These are phyloP conservation scores for Apiospora koreana DNA, from an alignment of 2,329 filamentous ascomycete genomes.

Conservation along the genomic window DNA sequence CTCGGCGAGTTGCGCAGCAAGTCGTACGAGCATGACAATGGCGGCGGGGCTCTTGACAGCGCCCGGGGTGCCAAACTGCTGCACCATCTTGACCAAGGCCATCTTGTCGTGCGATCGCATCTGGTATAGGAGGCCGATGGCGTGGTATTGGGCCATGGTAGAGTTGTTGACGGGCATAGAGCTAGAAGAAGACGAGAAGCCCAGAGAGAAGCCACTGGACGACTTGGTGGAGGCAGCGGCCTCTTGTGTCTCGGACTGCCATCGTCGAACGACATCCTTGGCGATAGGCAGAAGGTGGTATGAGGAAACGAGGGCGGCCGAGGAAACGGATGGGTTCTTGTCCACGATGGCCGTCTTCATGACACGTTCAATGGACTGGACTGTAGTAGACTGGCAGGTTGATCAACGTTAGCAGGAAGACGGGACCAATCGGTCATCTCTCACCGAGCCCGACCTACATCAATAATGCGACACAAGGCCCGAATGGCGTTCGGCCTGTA, in stretches of 20 bases:
- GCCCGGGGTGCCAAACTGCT: constrained; percentile 90
- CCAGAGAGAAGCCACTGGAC: constrained; percentile 84
- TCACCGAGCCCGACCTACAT: constrained; percentile 58
- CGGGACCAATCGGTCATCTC: neutral
- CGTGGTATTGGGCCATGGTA: constrained; percentile 98
- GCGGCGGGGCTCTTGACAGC: constrained; percentile 95
- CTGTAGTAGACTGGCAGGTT: constrained; percentile 73
- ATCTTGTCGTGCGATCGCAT: constrained; percentile 98
- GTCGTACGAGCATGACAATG: constrained; percentile 85
- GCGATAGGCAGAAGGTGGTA: constrained; percentile 97
- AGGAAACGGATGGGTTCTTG: constrained; percentile 96
- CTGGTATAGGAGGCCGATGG: constrained; percentile 94
- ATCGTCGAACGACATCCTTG: constrained; percentile 90
- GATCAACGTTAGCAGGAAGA: neutral
- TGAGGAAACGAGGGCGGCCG: constrained; percentile 91
- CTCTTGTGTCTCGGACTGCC: constrained; percentile 98
- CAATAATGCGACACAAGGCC: constrained; percentile 93
- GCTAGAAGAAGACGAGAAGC: constrained; percentile 79
- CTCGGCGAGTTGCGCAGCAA: constrained; percentile 91
- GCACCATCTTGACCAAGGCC: constrained; percentile 99
- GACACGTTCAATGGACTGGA: constrained; percentile 95
- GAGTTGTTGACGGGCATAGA: constrained; percentile 85
- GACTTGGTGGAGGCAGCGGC: constrained; percentile 89
- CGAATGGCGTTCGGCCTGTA: constrained; percentile 96
- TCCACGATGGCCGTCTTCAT: constrained; percentile 99